These are phyloP conservation scores for Stylonectria norvegica DNA, from an alignment of 2,329 filamentous ascomycete species.

Conservation along the genomic window DNA sequence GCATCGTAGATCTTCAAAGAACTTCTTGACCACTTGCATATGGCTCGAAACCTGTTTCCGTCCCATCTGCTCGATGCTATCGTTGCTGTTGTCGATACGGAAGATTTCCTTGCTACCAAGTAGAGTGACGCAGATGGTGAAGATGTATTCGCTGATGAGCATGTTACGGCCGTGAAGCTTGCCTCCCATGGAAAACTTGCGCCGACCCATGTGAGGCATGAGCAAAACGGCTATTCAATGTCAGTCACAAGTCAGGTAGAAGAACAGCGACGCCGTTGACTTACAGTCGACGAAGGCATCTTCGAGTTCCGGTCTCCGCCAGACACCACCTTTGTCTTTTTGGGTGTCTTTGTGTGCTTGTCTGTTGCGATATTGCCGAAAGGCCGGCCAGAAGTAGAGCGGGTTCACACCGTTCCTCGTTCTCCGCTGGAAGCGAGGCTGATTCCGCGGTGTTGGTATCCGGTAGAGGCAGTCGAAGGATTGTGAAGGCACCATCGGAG, in stretches of 20 bases:
- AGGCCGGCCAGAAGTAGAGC: slow-evolving; percentile 59
- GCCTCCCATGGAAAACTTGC: slow-evolving; percentile 63
- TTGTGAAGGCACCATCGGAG: slow-evolving; percentile 50
- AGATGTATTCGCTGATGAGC: slow-evolving; percentile 67
- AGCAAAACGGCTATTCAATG: slow-evolving; percentile 54
- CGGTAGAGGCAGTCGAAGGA: slow-evolving; percentile 43
- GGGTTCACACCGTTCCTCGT: slow-evolving; percentile 49
- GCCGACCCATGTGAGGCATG: slow-evolving; percentile 63
- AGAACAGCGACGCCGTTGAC: slow-evolving; percentile 17
- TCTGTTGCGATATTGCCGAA: slow-evolving; percentile 63
- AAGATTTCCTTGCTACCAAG: slow-evolving; percentile 43
- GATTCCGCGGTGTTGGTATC: slow-evolving; percentile 36
- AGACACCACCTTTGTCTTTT: slow-evolving; percentile 58
- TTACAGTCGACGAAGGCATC: slow-evolving; percentile 65
- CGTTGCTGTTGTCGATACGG: slow-evolving; percentile 42
- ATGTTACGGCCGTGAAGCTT: slow-evolving; percentile 66
- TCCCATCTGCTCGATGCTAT: slow-evolving; percentile 45
- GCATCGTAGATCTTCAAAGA: slow-evolving; percentile 59
- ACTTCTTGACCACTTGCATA: slow-evolving; percentile 67
- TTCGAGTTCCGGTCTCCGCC: slow-evolving; percentile 53
- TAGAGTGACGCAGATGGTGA: slow-evolving; percentile 37
- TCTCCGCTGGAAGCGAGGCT: slow-evolving; percentile 34
- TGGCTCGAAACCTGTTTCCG: slow-evolving; percentile 68
- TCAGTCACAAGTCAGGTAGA: neutral
- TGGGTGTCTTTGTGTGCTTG: slow-evolving; percentile 60